Conservation (phyloP, 2,329 filamentous ascomycete genomes). For the Cordyceps fumosorosea region DNA sequence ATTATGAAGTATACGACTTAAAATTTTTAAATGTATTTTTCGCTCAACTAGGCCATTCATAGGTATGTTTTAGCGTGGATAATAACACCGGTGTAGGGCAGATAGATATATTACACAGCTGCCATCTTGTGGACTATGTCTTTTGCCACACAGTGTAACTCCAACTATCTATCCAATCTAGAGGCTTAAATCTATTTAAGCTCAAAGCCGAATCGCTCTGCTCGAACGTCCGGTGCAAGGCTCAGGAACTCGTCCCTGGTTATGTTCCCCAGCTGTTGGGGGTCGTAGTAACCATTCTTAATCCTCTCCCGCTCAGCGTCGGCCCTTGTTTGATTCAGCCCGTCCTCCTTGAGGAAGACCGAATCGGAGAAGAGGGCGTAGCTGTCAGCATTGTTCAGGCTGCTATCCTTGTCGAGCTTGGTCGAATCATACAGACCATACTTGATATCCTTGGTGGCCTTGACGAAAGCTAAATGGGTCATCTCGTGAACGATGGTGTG, state of each 20-base stretch:
- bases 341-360: neutral
- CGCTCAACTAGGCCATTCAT: no score
- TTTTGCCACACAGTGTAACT: no score
- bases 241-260: neutral
- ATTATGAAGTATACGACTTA: no score
- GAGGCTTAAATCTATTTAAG: neutral
- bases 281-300: neutral
- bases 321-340: neutral
- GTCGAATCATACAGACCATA: neutral
- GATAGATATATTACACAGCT: no score
- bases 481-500: neutral
- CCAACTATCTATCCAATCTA: neutral
- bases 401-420: neutral
- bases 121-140: no score
- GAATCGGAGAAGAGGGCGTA: neutral
- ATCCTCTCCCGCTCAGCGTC: neutral
- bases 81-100: no score
- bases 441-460: neutral
- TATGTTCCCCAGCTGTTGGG: neutral
- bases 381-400: neutral
- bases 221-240: neutral
- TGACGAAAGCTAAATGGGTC: neutral
- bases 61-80: no score
- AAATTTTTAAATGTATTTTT: no score
- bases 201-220: neutral